Evolutionary conservation across 2,329 filamentous ascomycete species (phyloP), one percentile per base, ranked within the genome.

Genomic region (Paecilomyces sp.): DNA sequence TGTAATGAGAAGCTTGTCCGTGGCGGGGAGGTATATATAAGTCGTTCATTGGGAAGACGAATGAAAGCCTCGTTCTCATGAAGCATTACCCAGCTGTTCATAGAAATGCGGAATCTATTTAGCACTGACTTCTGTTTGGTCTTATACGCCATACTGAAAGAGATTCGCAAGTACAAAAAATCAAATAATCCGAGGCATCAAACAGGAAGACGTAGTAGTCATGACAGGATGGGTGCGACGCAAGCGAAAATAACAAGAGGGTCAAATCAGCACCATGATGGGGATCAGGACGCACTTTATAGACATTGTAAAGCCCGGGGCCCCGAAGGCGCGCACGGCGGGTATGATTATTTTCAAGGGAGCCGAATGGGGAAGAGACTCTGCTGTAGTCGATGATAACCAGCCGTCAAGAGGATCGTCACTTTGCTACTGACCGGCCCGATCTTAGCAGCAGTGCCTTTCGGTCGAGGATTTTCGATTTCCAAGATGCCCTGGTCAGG

Each of bases 21-120:
- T 56, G 88, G 86, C 59, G 90, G 88, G 54, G 91, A 92, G 66
- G 86, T 89, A 76, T 90, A 90, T 61, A 95, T 83, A 63, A 91
- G 87, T 67, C 87, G 87, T 79, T 97, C 93, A 71, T 89, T 87
- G 53, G 90, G 90, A 54, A 97, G 85, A 70, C 89, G 90, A 71
- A 95, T 88, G 76, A 96, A 94, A 61, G 88, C 86, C 62, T 83
- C 78, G 55, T 74, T 72, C 70, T 88, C 84, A 70, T 88, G 86
- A 70, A 96, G 86, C 92, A 97, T 97, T 54, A 97, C 93, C 93
- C 93, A 97, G 74, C 88, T 90, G 73, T 62, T 60, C 59, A 62
- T 30, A 36, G 12, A 18, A 54, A 60, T 47, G 50, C 59, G 62
- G 25, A 62, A 47, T 56, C 59, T 64, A 30, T 57, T 65, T 62